phyloP scores from a whole-genome alignment of 2,329 filamentous ascomycete genomes.

The Fusarium sp. region DNA sequence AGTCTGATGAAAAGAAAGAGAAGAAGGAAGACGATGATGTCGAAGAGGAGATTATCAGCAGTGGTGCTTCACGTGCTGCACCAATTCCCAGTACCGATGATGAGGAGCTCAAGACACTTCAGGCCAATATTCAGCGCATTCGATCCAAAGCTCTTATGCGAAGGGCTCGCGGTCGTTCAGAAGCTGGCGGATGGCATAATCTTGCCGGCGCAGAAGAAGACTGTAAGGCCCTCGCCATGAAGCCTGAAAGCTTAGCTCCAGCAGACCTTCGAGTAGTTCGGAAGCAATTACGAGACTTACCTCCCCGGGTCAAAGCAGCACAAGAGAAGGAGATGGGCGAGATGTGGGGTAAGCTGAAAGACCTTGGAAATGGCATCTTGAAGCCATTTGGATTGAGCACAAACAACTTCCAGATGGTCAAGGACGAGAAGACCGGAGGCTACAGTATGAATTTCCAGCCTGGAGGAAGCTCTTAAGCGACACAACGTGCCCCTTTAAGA shows the following conservation, averaged over 20 bases:
- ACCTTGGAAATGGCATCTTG: slow-evolving; percentile 88
- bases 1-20: slow-evolving; percentile 49
- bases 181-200: slow-evolving; percentile 79
- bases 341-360: slow-evolving; percentile 97
- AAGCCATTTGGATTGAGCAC: slow-evolving; percentile 95
- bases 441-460: slow-evolving; percentile 88
- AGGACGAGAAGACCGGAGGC: slow-evolving; percentile 87
- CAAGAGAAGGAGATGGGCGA: slow-evolving; percentile 90
- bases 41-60: slow-evolving; percentile 67
- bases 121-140: slow-evolving; percentile 76
- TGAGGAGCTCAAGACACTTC: slow-evolving; percentile 33
- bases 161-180: slow-evolving; percentile 75
- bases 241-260: slow-evolving; percentile 60
- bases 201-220: slow-evolving; percentile 81
- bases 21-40: slow-evolving; percentile 51
- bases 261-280: slow-evolving; percentile 75
- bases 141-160: slow-evolving; percentile 84
- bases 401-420: slow-evolving; percentile 91
- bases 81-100: slow-evolving; percentile 43
- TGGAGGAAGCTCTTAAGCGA: slow-evolving; percentile 28
- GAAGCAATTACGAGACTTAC: slow-evolving; percentile 70
- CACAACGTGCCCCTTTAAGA: neutral
- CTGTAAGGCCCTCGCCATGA: slow-evolving; percentile 72
- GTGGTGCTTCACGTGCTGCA: slow-evolving; percentile 62
- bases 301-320: slow-evolving; percentile 74